Evolutionary conservation across 352 stramenopile species (phyloP).

Genomic region (Pythium volutum): DNA sequence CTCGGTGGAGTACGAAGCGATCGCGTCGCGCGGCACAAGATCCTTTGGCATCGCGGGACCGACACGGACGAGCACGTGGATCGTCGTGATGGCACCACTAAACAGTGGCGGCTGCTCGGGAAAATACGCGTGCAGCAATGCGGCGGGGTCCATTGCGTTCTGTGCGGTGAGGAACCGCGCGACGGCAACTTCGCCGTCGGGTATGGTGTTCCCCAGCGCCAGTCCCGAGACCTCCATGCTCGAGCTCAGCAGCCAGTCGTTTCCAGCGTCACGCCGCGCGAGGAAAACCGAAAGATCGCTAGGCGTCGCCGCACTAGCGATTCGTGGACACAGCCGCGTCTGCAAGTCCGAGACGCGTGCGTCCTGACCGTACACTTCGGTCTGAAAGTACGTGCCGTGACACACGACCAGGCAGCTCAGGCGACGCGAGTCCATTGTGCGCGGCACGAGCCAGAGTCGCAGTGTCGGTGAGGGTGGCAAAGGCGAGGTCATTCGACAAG

Average conservation of each 20-base stretch:
- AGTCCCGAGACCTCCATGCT: background rate
- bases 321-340: background rate
- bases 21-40: too few relatives aligned
- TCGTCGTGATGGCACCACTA: background rate
- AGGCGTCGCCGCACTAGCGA: background rate
- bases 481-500: background rate
- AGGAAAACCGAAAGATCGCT: conserved; percentile 14
- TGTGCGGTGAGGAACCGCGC: background rate
- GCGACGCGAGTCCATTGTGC: conserved; percentile 3
- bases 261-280: background rate
- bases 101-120: conserved; percentile 11
- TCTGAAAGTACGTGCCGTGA: background rate
- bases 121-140: conserved; percentile 1
- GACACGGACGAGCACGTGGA: conserved; percentile 15
- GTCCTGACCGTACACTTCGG: background rate
- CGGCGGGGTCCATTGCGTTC: background rate
- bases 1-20: background rate
- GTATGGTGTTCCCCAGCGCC: background rate
- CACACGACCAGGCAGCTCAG: conserved; percentile 18
- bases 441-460: conserved; percentile 3
- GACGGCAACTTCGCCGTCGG: background rate
- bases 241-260: conserved; percentile 1
- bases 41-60: too few relatives aligned
- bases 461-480: background rate
- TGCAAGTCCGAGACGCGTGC: conserved; percentile 5